These are phyloP conservation scores for Bolboschoenus planiculmis DNA, from an alignment of 176 grass and related monocot species.

Conservation along the genomic window DNA sequence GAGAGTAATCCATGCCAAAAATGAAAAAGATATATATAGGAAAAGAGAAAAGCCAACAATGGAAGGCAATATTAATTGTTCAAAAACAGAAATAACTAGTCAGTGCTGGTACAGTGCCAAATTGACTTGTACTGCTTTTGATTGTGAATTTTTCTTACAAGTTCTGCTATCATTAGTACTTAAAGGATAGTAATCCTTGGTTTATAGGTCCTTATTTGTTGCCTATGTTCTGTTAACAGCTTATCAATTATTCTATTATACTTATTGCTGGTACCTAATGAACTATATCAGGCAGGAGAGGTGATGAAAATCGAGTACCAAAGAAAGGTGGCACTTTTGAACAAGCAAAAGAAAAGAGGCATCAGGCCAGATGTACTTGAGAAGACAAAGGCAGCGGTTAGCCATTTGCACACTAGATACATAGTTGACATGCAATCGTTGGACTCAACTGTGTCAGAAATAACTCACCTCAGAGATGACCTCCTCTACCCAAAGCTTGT, in stretches of 20 bases:
- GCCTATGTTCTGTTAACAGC: neutral
- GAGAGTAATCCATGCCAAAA: too few species aligned
- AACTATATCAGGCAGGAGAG: slow-evolving; percentile 31
- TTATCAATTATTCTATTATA: neutral
- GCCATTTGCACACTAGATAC: slow-evolving; percentile 38
- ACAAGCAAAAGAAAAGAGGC: slow-evolving; percentile 30
- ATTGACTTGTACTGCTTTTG: neutral
- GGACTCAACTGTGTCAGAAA: slow-evolving; percentile 40
- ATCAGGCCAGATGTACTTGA: slow-evolving; percentile 16
- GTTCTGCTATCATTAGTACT: neutral
- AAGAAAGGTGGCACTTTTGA: slow-evolving; percentile 29
- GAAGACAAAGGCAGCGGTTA: slow-evolving; percentile 31
- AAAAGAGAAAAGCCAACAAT: neutral
- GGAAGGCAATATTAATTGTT: neutral
- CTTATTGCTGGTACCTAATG: neutral
- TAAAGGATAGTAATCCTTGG: neutral
- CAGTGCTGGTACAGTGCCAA: neutral
- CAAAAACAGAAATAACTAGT: neutral
- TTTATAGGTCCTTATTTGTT: neutral
- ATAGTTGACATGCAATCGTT: slow-evolving; percentile 43
- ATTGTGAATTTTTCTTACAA: neutral
- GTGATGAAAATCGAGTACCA: slow-evolving; percentile 43
- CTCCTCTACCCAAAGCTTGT: slow-evolving; percentile 31
- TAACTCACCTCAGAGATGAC: slow-evolving; percentile 33
- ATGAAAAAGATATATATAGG: too few species aligned